Conservation (phyloP, 495 filamentous ascomycete species). For the Lentithecium fluviatile region DNA sequence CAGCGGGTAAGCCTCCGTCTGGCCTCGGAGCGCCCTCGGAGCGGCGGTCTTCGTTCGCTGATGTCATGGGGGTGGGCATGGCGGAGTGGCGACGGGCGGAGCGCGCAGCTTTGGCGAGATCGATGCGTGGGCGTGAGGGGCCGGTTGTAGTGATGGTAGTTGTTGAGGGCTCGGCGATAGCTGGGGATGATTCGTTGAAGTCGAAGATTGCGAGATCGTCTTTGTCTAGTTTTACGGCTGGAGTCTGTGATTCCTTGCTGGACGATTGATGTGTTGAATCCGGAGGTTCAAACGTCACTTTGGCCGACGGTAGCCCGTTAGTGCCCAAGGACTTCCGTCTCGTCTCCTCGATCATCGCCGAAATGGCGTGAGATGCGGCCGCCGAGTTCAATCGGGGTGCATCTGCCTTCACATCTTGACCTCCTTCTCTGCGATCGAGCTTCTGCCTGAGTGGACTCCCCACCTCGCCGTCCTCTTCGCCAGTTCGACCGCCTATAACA, state of each 20-base stretch:
- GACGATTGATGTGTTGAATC: too few relatives aligned
- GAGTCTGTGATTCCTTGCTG: neutral
- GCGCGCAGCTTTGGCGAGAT: constrained; percentile 18
- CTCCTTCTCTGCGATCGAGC: constrained; percentile 14
- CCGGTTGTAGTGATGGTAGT: too few relatives aligned
- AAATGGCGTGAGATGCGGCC: constrained; percentile 26
- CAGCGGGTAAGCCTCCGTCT: constrained; percentile 7
- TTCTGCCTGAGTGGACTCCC: constrained; percentile 34
- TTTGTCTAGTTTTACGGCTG: constrained; percentile 25
- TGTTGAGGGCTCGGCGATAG: neutral
- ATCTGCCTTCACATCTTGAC: neutral
- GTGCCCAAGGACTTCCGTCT: neutral
- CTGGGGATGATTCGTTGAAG: constrained; percentile 41
- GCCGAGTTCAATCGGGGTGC: constrained; percentile 24
- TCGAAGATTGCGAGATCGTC: constrained; percentile 41
- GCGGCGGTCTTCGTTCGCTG: constrained; percentile 2
- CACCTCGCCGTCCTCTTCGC: constrained; percentile 15
- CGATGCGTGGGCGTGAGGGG: constrained; percentile 6
- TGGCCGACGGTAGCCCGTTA: too few relatives aligned
- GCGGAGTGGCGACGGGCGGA: constrained; percentile 20
- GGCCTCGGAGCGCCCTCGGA: neutral
- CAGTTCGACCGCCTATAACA: neutral
- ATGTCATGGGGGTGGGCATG: neutral
- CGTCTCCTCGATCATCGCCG: constrained; percentile 16
- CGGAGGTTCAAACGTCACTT: too few relatives aligned